Conservation (phyloP, 345 rosid genomes). For the Mallotus nudiflorus region DNA sequence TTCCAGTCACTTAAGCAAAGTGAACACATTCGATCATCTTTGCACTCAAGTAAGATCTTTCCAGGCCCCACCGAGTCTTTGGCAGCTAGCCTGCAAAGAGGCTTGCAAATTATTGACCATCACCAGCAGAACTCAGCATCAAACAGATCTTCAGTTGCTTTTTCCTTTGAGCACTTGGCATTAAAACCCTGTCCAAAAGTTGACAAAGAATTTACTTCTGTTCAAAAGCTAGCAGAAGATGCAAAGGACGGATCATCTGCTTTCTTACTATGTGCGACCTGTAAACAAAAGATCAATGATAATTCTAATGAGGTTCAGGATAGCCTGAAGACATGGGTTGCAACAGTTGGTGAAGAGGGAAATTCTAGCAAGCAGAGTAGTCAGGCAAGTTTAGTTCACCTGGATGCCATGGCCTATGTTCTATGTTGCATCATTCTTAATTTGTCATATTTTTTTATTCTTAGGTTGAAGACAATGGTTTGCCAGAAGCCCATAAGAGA, state of each 20-base stretch:
- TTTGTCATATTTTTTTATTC: conserved; percentile 16
- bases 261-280: conserved; percentile 60
- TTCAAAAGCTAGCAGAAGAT: conserved; percentile 42
- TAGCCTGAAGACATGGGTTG: conserved; percentile 56
- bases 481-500: conserved; percentile 39
- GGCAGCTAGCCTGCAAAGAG: conserved; percentile 94
- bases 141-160: conserved; percentile 61
- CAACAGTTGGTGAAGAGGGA: conserved; percentile 29
- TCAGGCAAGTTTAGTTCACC: conserved; percentile 13
- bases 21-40: conserved; percentile 65
- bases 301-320: conserved; percentile 42
- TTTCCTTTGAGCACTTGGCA: conserved; percentile 77
- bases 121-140: conserved; percentile 58
- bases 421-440: not conserved
- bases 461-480: conserved; percentile 46
- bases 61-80: conserved; percentile 72
- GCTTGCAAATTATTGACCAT: conserved; percentile 76
- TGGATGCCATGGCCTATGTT: not conserved
- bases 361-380: conserved; percentile 2
- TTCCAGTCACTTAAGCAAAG: conserved; percentile 44
- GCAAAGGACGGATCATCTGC: conserved; percentile 37
- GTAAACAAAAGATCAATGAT: conserved; percentile 50
- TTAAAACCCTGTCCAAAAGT: conserved; percentile 62
- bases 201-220: conserved; percentile 45
- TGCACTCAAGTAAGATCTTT: conserved; percentile 70